These are phyloP conservation scores for Colletotrichum coccodes DNA, from an alignment of 2,329 filamentous ascomycete species.

Conservation along the genomic window DNA sequence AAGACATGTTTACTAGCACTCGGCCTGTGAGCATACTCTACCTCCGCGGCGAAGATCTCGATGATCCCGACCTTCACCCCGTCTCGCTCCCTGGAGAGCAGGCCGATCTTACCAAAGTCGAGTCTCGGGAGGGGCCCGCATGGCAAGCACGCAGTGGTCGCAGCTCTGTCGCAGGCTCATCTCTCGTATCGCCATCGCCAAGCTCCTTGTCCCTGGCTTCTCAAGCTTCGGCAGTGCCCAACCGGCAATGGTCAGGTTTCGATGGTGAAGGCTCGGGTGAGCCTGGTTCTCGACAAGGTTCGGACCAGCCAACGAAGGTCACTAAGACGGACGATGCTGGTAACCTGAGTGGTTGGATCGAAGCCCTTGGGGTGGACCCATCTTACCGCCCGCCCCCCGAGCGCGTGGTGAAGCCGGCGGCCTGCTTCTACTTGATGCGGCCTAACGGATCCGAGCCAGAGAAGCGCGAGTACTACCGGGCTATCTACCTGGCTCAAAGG, in stretches of 20 bases:
- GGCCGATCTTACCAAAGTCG: conserved; percentile 66
- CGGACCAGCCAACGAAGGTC: conserved; percentile 64
- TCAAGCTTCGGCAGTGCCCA: conserved; percentile 53
- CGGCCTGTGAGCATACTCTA: conserved; percentile 82
- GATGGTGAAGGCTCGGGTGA: conserved; percentile 64
- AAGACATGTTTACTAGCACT: conserved; percentile 91
- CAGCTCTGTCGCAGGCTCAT: conserved; percentile 69
- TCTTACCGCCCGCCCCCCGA: conserved; percentile 84
- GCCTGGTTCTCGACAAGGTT: conserved; percentile 51
- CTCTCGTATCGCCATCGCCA: conserved; percentile 73
- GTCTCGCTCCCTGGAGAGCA: conserved; percentile 78
- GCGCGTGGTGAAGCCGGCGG: conserved; percentile 75
- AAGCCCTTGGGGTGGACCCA: conserved; percentile 89
- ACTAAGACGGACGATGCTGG: conserved; percentile 69
- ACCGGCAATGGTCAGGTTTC: conserved; percentile 66
- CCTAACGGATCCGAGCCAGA: conserved; percentile 60
- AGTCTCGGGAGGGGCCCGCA: conserved; percentile 57
- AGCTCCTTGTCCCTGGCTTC: conserved; percentile 73
- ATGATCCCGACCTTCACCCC: conserved; percentile 83
- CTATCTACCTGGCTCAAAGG: conserved; percentile 85
- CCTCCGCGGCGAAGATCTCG: conserved; percentile 78
- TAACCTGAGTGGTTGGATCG: conserved; percentile 83
- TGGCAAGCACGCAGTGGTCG: conserved; percentile 65
- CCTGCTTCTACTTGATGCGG: conserved; percentile 86
- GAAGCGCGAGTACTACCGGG: conserved; percentile 76